phyloP scores from a whole-genome alignment of 2,329 filamentous ascomycete genomes.

The Stagonosporopsis cucurbitacearum region DNA sequence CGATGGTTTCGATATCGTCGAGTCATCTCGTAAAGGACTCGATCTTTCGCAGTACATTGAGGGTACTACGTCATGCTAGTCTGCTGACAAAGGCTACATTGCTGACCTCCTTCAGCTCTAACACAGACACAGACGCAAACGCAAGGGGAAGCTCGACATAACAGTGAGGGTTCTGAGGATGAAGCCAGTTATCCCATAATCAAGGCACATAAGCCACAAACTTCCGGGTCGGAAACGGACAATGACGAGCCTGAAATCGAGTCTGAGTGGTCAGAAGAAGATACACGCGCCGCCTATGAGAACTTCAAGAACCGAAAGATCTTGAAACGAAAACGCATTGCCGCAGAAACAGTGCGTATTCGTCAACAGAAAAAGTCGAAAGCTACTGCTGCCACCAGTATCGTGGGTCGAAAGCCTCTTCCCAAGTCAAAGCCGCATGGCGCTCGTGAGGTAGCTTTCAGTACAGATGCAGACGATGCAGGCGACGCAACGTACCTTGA shows the following conservation, averaged over 20 bases:
- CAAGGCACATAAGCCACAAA: neutral
- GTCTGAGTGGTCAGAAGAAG: constrained; percentile 60
- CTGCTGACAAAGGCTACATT: too few species aligned
- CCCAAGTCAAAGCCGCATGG: constrained; percentile 29
- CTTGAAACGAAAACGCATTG: constrained; percentile 59
- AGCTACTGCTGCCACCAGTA: constrained; percentile 50
- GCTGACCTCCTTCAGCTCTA: constrained; percentile 29
- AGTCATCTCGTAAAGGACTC: constrained; percentile 40
- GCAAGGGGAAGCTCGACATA: constrained; percentile 11
- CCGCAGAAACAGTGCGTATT: constrained; percentile 56
- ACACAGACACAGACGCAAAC: constrained; percentile 38
- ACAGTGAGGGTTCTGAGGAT: constrained; percentile 18
- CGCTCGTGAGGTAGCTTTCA: constrained; percentile 21
- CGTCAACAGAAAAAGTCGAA: constrained; percentile 58
- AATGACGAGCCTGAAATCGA: constrained; percentile 20
- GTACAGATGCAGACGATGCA: constrained; percentile 41
- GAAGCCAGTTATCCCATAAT: neutral
- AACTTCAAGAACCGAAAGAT: constrained; percentile 68
- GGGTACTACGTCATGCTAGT: constrained; percentile 16
- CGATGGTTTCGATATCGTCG: constrained; percentile 53
- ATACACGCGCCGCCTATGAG: constrained; percentile 63
- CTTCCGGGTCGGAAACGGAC: constrained; percentile 14
- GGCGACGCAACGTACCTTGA: constrained; percentile 64
- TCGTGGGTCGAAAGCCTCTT: constrained; percentile 47
- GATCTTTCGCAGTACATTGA: constrained; percentile 46